Conservation (phyloP, 257 asterid genomes). For the Anisodus tanguticus region DNA sequence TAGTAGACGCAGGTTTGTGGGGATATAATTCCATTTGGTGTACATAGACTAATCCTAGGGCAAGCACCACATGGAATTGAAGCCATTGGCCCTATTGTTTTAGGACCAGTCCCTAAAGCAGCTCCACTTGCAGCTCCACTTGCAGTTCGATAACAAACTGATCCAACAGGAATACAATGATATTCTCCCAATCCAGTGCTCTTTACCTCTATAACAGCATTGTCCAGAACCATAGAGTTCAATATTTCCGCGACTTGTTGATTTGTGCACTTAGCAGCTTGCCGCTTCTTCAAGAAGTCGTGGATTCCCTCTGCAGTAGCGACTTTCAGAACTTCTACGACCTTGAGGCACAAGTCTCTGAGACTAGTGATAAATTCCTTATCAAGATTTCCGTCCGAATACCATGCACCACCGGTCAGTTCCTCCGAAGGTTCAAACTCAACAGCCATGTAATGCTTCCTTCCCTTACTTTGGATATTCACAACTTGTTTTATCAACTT, state of each 20-base stretch:
- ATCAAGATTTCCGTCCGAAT: conserved; percentile 59
- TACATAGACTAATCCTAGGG: conserved; percentile 56
- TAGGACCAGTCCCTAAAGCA: conserved; percentile 38
- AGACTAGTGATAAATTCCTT: conserved; percentile 40
- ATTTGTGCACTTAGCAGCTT: conserved; percentile 38
- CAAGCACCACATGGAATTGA: conserved; percentile 81
- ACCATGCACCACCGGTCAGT: conserved; percentile 70
- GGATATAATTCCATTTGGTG: conserved; percentile 70
- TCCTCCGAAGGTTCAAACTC: conserved; percentile 70
- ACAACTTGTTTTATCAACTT: conserved; percentile 55
- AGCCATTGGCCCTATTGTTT: conserved; percentile 55
- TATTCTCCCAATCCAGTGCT: conserved; percentile 76
- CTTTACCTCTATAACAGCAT: conserved; percentile 67
- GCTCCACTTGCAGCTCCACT: conserved; percentile 33
- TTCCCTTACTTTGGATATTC: conserved; percentile 48
- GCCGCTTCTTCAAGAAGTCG: conserved; percentile 32
- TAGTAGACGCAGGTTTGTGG: conserved; percentile 66
- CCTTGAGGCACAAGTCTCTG: conserved; percentile 37
- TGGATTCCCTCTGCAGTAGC: conserved; percentile 51
- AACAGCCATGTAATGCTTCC: conserved; percentile 59
- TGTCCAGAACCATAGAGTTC: conserved; percentile 58
- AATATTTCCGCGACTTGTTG: conserved; percentile 54
- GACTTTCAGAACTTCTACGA: conserved; percentile 43
- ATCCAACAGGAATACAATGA: conserved; percentile 56
- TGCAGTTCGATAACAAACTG: conserved; percentile 50